phyloP scores from a whole-genome alignment of 768 basidiomycete genomes.

The Lactifluus echinatus region DNA sequence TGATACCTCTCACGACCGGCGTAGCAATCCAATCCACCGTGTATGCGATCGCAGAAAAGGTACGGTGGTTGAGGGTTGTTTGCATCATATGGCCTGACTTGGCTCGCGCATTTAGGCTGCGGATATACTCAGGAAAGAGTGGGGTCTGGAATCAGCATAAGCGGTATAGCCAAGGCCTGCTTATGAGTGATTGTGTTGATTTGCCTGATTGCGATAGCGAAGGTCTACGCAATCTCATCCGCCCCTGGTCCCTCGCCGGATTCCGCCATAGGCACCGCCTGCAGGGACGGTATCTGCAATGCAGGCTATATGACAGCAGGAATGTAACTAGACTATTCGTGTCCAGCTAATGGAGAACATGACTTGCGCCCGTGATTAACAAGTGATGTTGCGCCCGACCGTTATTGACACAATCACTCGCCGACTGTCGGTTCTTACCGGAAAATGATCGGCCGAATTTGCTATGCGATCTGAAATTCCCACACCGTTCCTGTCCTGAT shows the following conservation, averaged over 20 bases:
- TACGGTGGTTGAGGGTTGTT: neutral
- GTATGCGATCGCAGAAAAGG: slow-evolving; percentile 19
- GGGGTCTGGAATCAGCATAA: slow-evolving; percentile 5
- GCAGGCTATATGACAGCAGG: neutral
- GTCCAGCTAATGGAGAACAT: neutral
- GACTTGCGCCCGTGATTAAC: no score
- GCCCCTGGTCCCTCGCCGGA: neutral
- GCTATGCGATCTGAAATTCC: no score
- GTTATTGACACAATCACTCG: neutral
- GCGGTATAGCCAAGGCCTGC: neutral
- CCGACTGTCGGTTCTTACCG: no score
- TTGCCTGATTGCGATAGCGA: no score
- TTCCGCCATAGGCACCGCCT: neutral
- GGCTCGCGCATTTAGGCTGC: slow-evolving; percentile 4
- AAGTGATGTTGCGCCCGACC: neutral
- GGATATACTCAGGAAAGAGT: slow-evolving; percentile 14
- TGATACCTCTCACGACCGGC: slow-evolving; percentile 20
- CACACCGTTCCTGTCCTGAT: no score
- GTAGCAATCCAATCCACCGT: slow-evolving; percentile 17
- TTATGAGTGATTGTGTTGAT: neutral
- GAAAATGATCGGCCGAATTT: no score
- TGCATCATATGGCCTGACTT: neutral
- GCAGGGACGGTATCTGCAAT: neutral
- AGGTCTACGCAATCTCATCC: neutral
- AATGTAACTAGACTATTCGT: neutral